These are phyloP conservation scores for Salix arbutifolia DNA, from an alignment of 345 rosid species.

Conservation along the genomic window DNA sequence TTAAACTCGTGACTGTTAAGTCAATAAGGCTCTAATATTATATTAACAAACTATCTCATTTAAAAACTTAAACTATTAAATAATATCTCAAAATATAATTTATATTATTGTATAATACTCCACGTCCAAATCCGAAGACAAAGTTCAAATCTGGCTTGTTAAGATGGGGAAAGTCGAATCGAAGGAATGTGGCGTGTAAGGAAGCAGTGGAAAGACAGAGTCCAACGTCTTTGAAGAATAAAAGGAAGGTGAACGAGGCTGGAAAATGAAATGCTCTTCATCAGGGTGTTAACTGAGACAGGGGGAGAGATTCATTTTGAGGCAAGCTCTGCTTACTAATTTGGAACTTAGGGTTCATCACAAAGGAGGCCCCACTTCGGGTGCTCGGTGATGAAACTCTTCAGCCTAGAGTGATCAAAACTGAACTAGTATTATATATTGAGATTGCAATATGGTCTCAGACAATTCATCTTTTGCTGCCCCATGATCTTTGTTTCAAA, in stretches of 20 bases:
- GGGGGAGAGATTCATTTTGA: slow-evolving; percentile 35
- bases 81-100: no score
- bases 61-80: no score
- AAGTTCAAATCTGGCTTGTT: slow-evolving; percentile 20
- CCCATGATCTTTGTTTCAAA: background rate
- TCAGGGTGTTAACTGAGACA: slow-evolving; percentile 27
- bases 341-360: slow-evolving; percentile 25
- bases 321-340: slow-evolving; percentile 9
- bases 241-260: slow-evolving; percentile 4
- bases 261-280: slow-evolving; percentile 6
- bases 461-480: background rate
- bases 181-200: slow-evolving; percentile 31
- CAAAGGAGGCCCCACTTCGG: slow-evolving; percentile 23
- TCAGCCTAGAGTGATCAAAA: background rate
- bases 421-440: background rate
- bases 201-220: slow-evolving; percentile 31
- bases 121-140: no score
- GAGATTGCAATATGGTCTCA: background rate
- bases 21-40: no score
- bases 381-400: slow-evolving; percentile 4
- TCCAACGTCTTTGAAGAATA: slow-evolving; percentile 21
- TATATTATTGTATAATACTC: no score
- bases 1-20: no score
- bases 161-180: slow-evolving; percentile 27
- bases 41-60: no score